phyloP scores from a whole-genome alignment of 1,284 basidiomycete species.

The Exobasidium rhododendri region DNA sequence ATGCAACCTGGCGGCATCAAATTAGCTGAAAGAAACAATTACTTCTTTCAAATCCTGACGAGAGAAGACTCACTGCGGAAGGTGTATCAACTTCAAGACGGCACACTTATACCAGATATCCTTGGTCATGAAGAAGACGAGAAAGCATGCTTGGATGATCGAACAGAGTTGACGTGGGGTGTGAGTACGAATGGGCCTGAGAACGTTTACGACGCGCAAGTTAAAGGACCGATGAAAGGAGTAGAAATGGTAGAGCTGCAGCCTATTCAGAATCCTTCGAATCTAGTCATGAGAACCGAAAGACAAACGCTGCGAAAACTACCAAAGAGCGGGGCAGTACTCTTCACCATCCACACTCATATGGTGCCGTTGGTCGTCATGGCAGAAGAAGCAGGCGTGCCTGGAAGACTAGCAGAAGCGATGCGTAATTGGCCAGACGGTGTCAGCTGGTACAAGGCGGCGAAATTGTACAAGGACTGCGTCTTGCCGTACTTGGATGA shows the following conservation, averaged over 20 bases:
- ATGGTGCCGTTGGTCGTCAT: conserved; percentile 64
- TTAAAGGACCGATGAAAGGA: conserved; percentile 41
- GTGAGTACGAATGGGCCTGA: conserved; percentile 66
- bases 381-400: conserved; percentile 64
- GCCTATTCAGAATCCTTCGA: conserved; percentile 17
- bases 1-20: conserved; percentile 10
- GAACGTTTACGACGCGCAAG: conserved; percentile 58
- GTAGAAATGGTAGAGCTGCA: conserved; percentile 50
- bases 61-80: conserved; percentile 11
- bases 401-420: conserved; percentile 67
- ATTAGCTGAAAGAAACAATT: conserved; percentile 61
- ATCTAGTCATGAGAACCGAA: conserved; percentile 60
- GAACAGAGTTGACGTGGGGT: conserved; percentile 66
- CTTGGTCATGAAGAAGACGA: conserved; percentile 43
- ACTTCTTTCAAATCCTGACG: conserved; percentile 53
- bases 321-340: conserved; percentile 61
- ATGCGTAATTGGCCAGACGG: conserved; percentile 69
- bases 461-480: conserved; percentile 58
- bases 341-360: conserved; percentile 74
- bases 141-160: conserved; percentile 13
- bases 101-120: conserved; percentile 17
- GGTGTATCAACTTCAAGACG: conserved; percentile 11
- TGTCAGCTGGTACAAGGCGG: conserved; percentile 63
- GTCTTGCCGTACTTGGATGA: conserved; percentile 61
- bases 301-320: conserved; percentile 68